These are phyloP conservation scores for Cladosporium colombiae DNA, from an alignment of 2,329 filamentous ascomycete genomes.

Conservation along the genomic window DNA sequence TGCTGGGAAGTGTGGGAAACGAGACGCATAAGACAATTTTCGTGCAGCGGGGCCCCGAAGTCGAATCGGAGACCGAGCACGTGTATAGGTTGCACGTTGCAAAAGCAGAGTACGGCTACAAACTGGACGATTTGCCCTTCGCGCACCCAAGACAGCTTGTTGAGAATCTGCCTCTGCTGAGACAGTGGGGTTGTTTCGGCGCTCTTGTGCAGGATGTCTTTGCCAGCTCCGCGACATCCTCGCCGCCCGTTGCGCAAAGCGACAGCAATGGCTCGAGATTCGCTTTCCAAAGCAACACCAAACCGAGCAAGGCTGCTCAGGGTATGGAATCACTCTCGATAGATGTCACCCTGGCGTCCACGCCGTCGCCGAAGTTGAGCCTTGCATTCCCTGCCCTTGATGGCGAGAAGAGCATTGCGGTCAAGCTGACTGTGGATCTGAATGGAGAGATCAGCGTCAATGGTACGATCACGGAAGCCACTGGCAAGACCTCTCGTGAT, in stretches of 20 bases:
- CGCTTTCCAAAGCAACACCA: background rate
- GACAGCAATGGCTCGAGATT: background rate
- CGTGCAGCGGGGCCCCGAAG: conserved; percentile 12
- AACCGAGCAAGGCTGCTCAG: background rate
- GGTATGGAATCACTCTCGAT: conserved; percentile 27
- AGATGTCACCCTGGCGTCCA: conserved; percentile 36
- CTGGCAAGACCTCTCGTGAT: conserved; percentile 35
- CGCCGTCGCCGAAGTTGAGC: conserved; percentile 34
- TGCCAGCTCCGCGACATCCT: background rate
- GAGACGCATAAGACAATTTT: conserved; percentile 20
- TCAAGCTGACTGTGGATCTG: conserved; percentile 22
- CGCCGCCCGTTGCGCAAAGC: background rate
- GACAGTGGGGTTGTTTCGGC: conserved; percentile 74
- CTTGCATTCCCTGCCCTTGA: conserved; percentile 43
- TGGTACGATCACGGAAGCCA: conserved; percentile 24
- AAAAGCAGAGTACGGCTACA: conserved; percentile 70
- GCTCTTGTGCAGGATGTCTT: conserved; percentile 55
- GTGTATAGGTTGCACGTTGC: conserved; percentile 67
- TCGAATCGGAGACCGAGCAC: conserved; percentile 37
- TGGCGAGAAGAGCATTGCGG: conserved; percentile 58
- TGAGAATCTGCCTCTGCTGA: conserved; percentile 69
- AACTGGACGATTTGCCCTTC: conserved; percentile 70
- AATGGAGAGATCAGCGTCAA: conserved; percentile 10
- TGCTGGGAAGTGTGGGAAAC: conserved; percentile 18
- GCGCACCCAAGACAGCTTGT: conserved; percentile 76